These are phyloP conservation scores for Gossypium sturtianum DNA, from an alignment of 345 rosid species.

Conservation along the genomic window DNA sequence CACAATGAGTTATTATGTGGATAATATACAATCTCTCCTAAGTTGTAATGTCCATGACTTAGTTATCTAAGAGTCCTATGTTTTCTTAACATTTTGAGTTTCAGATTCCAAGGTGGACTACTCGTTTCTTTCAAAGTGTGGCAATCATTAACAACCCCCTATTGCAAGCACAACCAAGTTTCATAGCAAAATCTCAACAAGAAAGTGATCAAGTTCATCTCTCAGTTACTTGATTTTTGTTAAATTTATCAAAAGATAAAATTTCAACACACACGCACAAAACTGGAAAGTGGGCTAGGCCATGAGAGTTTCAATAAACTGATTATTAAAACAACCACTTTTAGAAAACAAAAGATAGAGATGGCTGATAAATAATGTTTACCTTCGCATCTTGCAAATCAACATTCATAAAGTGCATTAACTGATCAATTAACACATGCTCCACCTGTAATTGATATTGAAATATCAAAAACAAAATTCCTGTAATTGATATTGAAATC, in stretches of 20 bases:
- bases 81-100: neutral
- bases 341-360: neutral
- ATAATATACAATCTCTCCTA: slow-evolving; percentile 1
- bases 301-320: neutral
- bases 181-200: neutral
- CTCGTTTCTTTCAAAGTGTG: neutral
- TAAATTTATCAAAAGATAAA: neutral
- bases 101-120: neutral
- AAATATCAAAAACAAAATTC: slow-evolving; percentile 19
- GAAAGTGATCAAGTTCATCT: neutral
- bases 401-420: slow-evolving; percentile 50
- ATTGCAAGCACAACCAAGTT: neutral
- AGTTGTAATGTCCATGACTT: neutral
- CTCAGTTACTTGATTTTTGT: neutral
- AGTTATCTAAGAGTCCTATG: neutral
- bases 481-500: slow-evolving; percentile 29
- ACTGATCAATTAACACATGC: slow-evolving; percentile 64
- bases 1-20: neutral
- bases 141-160: neutral
- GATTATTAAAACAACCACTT: neutral
- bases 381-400: slow-evolving; percentile 82
- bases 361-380: slow-evolving; percentile 1
- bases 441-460: slow-evolving; percentile 50
- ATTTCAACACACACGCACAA: neutral
- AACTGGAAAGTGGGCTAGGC: neutral